Evolutionary conservation across 176 grass and related monocot species (phyloP).

Genomic region (Oryza meridionalis): DNA sequence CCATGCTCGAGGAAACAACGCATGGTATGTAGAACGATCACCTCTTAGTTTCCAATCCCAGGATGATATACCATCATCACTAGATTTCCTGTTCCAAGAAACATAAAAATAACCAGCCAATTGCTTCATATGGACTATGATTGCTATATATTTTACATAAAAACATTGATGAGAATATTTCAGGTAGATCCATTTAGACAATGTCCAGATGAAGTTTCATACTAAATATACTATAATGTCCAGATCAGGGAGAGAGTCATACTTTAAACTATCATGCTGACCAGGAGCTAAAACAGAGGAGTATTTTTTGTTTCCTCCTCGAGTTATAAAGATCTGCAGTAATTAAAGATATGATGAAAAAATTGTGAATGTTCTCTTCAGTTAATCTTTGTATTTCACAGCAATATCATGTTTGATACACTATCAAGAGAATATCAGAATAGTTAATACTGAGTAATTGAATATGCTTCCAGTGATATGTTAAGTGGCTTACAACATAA

Average conservation of each 20-base stretch:
- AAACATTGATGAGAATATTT: not conserved
- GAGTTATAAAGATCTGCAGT: slow-evolving; percentile 81
- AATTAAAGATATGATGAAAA: not conserved
- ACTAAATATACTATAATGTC: not conserved
- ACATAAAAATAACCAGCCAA: not conserved
- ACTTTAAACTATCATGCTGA: slow-evolving; percentile 85
- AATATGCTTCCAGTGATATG: not conserved
- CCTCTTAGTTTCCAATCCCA: slow-evolving; percentile 98
- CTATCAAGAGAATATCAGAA: slow-evolving; percentile 1
- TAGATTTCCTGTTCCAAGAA: slow-evolving; percentile 63
- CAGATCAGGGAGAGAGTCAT: slow-evolving; percentile 23
- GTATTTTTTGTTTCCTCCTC: slow-evolving; percentile 86
- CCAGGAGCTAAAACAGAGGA: slow-evolving; percentile 92
- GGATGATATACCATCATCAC: slow-evolving; percentile 86
- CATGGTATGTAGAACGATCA: slow-evolving; percentile 94
- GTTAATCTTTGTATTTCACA: slow-evolving; percentile 7
- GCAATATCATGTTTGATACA: not conserved
- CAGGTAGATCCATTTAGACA: not conserved
- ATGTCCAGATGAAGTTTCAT: slow-evolving; percentile 3
- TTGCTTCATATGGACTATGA: not conserved
- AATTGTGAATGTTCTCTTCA: not conserved
- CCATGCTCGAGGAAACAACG: slow-evolving; percentile 97
- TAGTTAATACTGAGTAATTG: not conserved
- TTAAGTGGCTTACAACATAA: not conserved
- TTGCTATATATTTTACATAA: slow-evolving; percentile 20